phyloP scores from a whole-genome alignment of 768 basidiomycete genomes.

The Gloeostereum incarnatum region DNA sequence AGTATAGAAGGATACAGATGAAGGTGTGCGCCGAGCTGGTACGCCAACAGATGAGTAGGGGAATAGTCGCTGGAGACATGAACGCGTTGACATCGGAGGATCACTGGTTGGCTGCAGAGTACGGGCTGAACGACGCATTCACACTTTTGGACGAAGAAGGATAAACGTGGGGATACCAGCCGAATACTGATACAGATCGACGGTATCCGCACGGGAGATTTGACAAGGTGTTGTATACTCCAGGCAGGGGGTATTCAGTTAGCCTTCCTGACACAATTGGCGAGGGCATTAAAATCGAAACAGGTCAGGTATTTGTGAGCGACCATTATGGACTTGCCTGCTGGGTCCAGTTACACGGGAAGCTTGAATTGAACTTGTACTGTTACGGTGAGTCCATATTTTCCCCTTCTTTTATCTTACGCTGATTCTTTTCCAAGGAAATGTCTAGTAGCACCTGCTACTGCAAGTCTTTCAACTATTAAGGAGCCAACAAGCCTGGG shows the following conservation, averaged over 20 bases:
- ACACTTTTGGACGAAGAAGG: constrained; percentile 33
- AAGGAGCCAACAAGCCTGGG: too few relatives aligned
- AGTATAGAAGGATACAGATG: constrained; percentile 37
- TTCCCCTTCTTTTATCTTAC: too few relatives aligned
- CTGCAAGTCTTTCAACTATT: too few relatives aligned
- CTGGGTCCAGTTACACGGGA: constrained; percentile 10
- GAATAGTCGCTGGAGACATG: constrained; percentile 66
- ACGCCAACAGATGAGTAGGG: constrained; percentile 40
- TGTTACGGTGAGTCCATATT: too few relatives aligned
- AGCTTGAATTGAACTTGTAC: too few relatives aligned
- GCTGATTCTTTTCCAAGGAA: too few relatives aligned
- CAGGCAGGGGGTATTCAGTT: constrained; percentile 38
- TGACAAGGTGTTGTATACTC: constrained; percentile 58
- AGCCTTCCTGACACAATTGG: constrained; percentile 49
- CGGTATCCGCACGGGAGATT: constrained; percentile 43
- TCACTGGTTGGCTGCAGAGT: constrained; percentile 24
- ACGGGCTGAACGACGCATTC: constrained; percentile 57
- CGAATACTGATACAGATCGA: constrained; percentile 15
- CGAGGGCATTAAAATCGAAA: constrained; percentile 33
- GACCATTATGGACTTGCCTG: constrained; percentile 59
- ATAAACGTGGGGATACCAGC: constrained; percentile 68
- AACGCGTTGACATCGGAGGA: constrained; percentile 50
- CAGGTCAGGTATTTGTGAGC: constrained; percentile 46
- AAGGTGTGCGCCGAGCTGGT: constrained; percentile 40
- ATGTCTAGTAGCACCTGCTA: too few relatives aligned